These are phyloP conservation scores for Rhododendron vialii DNA, from an alignment of 148 eudicot genomes.

Conservation along the genomic window DNA sequence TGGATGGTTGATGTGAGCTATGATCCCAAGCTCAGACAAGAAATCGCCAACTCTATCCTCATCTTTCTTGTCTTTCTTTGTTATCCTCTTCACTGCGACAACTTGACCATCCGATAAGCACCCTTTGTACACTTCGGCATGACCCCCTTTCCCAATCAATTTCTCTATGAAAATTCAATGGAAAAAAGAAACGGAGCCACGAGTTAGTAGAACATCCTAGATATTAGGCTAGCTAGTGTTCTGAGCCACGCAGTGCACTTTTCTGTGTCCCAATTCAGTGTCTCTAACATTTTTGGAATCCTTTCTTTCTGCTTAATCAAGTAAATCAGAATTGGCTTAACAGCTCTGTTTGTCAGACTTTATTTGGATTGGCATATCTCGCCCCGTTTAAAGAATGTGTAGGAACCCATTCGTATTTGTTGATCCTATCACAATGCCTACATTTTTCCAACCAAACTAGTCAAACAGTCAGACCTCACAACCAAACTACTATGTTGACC, in stretches of 20 bases:
- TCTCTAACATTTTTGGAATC: neutral
- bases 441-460: neutral
- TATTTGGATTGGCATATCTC: neutral
- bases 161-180: conserved; percentile 16
- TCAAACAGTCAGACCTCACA: neutral
- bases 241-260: too few relatives aligned
- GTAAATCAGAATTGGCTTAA: neutral
- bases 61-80: conserved; percentile 56
- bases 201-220: neutral
- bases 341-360: neutral
- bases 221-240: neutral
- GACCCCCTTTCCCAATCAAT: conserved; percentile 54
- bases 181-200: neutral
- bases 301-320: neutral
- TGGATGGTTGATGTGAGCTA: conserved; percentile 88
- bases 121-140: conserved; percentile 53
- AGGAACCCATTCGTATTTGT: neutral
- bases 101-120: conserved; percentile 40
- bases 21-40: conserved; percentile 87
- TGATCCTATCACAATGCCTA: neutral
- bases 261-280: neutral
- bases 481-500: neutral
- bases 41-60: conserved; percentile 67
- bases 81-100: conserved; percentile 85
- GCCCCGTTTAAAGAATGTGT: neutral